Percentiles rank a stretch among this genome's conserved stretches.
phyloP scores from a whole-genome alignment of 495 filamentous ascomycete species.

The Annulohypoxylon maeteangense region DNA sequence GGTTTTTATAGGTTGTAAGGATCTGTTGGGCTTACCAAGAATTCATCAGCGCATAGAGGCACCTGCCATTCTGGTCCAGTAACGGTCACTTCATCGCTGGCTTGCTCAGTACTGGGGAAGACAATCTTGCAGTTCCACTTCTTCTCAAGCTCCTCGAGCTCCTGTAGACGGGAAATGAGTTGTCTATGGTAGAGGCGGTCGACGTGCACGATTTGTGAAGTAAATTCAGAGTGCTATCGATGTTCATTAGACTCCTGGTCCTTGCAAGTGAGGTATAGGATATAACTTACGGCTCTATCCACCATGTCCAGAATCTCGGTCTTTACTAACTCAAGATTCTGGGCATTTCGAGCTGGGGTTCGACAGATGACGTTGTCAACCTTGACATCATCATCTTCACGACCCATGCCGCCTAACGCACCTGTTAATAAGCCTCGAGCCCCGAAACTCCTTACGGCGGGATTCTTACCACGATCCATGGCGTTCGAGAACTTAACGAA shows the following conservation, averaged over 20 bases:
- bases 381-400: conserved; percentile 96
- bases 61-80: conserved; percentile 98
- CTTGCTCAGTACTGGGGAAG: conserved; percentile 96
- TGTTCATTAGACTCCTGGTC: background rate
- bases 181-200: conserved; percentile 96
- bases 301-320: conserved; percentile 99
- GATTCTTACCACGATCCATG: conserved; percentile 80
- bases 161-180: conserved; percentile 82
- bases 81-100: conserved; percentile 94
- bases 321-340: conserved; percentile 96
- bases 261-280: background rate
- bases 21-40: conserved; percentile 69
- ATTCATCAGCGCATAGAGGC: conserved; percentile 92
- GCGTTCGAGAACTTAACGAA: conserved; percentile 99
- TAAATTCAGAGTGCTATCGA: conserved; percentile 88
- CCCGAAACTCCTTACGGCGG: background rate
- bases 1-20: background rate
- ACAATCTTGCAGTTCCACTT: conserved; percentile 99
- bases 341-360: conserved; percentile 95
- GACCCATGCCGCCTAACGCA: conserved; percentile 77
- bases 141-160: conserved; percentile 95
- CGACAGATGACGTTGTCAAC: conserved; percentile 99
- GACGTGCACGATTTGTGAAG: conserved; percentile 89
- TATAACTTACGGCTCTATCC: conserved; percentile 79
- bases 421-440: conserved; percentile 33